Percentiles rank a stretch among this genome's conserved stretches.
Evolutionary conservation across 2,329 filamentous ascomycete species (phyloP).

Genomic region (Talaromyces verruculosus): DNA sequence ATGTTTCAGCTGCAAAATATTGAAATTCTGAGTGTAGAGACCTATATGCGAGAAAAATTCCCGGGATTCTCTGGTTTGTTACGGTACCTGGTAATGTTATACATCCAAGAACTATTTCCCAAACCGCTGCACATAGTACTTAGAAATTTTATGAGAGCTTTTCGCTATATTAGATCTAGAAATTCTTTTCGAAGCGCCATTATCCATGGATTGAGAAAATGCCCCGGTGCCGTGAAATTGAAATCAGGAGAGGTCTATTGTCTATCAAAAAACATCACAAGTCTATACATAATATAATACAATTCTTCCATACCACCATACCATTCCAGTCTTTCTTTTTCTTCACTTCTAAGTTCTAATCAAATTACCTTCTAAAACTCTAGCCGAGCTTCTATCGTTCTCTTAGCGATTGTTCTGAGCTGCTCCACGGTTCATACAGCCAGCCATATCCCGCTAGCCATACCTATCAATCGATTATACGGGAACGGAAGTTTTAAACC

Average conservation of each 20-base stretch:
- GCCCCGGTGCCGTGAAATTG: background rate
- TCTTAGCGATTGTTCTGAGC: background rate
- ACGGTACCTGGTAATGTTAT: no score
- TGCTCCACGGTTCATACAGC: background rate
- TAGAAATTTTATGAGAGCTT: background rate
- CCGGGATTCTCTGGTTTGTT: no score
- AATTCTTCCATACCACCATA: background rate
- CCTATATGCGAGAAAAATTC: no score
- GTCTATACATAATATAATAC: background rate
- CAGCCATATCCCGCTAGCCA: background rate
- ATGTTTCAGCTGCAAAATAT: no score
- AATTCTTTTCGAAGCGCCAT: no score
- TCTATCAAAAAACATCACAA: background rate
- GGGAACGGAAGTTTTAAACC: background rate
- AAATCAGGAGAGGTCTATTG: background rate
- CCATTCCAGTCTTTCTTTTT: background rate
- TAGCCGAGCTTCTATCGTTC: background rate
- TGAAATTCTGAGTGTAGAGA: no score
- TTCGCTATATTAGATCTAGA: background rate
- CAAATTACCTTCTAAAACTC: background rate
- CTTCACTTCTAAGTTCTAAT: background rate
- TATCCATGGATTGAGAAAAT: background rate
- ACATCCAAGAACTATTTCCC: background rate
- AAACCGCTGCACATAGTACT: background rate
- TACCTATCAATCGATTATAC: background rate